Percentiles rank a stretch among this genome's conserved stretches.
Conservation (phyloP, 345 rosid species). For the Arabis hirsuta region DNA sequence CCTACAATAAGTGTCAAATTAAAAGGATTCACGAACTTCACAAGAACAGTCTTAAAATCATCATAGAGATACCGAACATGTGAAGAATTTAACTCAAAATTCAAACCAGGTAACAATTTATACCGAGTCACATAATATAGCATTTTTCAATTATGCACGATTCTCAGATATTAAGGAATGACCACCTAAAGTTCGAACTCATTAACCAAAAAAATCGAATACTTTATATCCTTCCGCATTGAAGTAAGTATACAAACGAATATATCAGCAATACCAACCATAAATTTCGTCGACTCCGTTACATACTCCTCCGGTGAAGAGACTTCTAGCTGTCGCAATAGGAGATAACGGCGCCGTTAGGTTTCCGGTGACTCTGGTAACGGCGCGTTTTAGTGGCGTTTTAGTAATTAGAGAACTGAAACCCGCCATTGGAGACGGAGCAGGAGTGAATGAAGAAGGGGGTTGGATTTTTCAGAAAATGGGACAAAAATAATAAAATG, state of each 20-base stretch:
- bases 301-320: slow-evolving; percentile 23
- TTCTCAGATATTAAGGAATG: no score
- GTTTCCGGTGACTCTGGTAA: slow-evolving; percentile 7
- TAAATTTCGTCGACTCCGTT: background rate
- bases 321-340: background rate
- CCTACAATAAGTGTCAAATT: slow-evolving; percentile 34
- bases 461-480: slow-evolving; percentile 8
- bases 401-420: slow-evolving; percentile 35
- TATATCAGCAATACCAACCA: slow-evolving; percentile 31
- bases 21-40: background rate
- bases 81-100: background rate
- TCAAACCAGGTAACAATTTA: slow-evolving; percentile 6
- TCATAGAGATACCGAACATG: background rate
- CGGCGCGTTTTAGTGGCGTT: slow-evolving; percentile 28
- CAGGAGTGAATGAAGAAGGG: background rate
- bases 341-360: background rate
- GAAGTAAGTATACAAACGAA: background rate
- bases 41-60: background rate
- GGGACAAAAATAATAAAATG: background rate
- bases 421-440: slow-evolving; percentile 39
- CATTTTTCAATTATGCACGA: background rate
- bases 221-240: background rate
- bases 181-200: background rate
- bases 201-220: slow-evolving; percentile 2
- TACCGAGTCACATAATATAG: background rate